Conservation (phyloP, 2,329 filamentous ascomycete species). For the Fusarium sp. region DNA sequence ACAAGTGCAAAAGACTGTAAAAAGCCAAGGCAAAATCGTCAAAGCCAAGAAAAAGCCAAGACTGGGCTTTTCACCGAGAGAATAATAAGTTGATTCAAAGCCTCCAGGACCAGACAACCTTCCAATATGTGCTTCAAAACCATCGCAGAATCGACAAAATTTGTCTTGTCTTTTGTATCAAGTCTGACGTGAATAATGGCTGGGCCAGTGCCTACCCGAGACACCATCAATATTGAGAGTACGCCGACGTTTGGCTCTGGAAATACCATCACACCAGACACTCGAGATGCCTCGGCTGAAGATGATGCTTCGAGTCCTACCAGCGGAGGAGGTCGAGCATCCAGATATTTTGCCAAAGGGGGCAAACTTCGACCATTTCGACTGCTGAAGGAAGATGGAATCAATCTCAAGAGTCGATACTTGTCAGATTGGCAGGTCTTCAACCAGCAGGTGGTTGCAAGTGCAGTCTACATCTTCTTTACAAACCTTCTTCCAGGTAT, state of each 20-base stretch:
- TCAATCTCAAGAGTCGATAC: conserved; percentile 61
- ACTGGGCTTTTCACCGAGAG: background rate
- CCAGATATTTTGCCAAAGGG: conserved; percentile 49
- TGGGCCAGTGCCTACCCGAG: background rate
- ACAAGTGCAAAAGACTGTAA: background rate
- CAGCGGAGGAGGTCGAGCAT: background rate
- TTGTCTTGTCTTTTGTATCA: background rate
- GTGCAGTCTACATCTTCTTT: conserved; percentile 75
- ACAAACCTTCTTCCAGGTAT: conserved; percentile 75
- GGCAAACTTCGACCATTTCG: conserved; percentile 65
- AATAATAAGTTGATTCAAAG: conserved; percentile 14
- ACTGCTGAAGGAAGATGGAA: conserved; percentile 63
- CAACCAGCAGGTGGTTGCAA: conserved; percentile 73
- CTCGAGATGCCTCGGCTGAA: conserved; percentile 3
- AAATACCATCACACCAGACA: conserved; percentile 17
- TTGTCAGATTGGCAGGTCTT: conserved; percentile 68
- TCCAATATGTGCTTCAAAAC: conserved; percentile 14
- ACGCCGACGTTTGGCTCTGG: conserved; percentile 20
- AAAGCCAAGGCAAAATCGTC: conserved; percentile 18
- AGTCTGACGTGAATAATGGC: conserved; percentile 20
- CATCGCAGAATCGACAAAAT: background rate
- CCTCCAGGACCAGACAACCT: background rate
- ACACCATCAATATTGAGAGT: conserved; percentile 18
- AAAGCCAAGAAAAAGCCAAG: conserved; percentile 29
- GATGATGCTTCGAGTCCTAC: background rate